Percentiles rank a stretch among this genome's conserved stretches.
Evolutionary conservation across 2,329 filamentous ascomycete species (phyloP).

Genomic region (Pezicula radicicola): DNA sequence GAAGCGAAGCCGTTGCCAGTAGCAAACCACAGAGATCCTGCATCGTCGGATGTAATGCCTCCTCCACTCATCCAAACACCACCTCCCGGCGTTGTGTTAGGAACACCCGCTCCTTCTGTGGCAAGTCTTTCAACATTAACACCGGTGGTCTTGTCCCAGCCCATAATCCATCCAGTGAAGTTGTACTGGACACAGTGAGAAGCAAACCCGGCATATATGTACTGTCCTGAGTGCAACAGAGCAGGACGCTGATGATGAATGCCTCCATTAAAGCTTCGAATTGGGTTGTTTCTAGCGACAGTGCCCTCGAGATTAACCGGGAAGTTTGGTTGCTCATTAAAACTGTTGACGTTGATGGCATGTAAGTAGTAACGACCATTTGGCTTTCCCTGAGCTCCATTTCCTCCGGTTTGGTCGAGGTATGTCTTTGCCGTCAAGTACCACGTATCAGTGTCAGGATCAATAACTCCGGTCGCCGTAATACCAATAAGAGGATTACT

Average conservation of each 20-base stretch:
- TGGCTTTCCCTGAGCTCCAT: conserved; percentile 34
- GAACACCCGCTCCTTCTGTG: conserved; percentile 39
- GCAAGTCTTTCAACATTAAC: conserved; percentile 39
- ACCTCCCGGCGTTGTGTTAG: conserved; percentile 35
- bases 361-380: conserved; percentile 43
- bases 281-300: conserved; percentile 41
- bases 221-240: conserved; percentile 42
- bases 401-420: conserved; percentile 29
- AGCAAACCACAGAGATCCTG: conserved; percentile 43
- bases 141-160: conserved; percentile 44
- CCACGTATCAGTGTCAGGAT: conserved; percentile 44
- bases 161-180: conserved; percentile 47
- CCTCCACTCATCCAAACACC: conserved; percentile 49
- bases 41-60: conserved; percentile 43
- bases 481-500: conserved; percentile 41
- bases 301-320: conserved; percentile 40
- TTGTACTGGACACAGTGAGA: conserved; percentile 51
- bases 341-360: conserved; percentile 41
- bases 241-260: conserved; percentile 45
- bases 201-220: conserved; percentile 45
- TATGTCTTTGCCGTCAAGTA: conserved; percentile 50
- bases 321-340: conserved; percentile 37
- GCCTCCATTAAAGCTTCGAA: conserved; percentile 42
- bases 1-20: conserved; percentile 47
- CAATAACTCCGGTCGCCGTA: conserved; percentile 48